Base-by-base conservation (phyloP, 768 basidiomycete species). In the Leccinum broughii region DNA sequence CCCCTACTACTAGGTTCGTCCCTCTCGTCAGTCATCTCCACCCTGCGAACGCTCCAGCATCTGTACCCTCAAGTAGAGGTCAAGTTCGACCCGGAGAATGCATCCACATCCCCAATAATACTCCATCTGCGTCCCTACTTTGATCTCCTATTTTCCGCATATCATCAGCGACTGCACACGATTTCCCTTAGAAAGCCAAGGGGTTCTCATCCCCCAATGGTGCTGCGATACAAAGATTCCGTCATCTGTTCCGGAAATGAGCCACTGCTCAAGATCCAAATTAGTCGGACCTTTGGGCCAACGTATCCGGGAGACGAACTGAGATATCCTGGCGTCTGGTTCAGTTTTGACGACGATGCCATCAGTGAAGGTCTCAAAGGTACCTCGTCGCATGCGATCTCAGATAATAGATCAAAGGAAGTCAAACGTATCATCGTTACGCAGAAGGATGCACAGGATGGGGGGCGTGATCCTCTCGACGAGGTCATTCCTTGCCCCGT, bases 121-220 rank as follows among this genome's bases (percentile, higher is more conserved):
- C 75, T 94, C 0, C 90, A 93, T 66, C 75, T 93, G 28, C 85
- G 87, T 17, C 92, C 92, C 1, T 89, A 93, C 70, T 78, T 94
- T 56, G 90, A 93, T 70, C 81, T 94, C n/a, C 79, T 94, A 49
- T 94, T 93, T 74, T 91, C 92, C 17, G 85, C 88, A 11, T 82
- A 83, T 64, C 81, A 88, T 60, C 92, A 94, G 65, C 84, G 92
- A 22, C 79, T 94, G 20, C 89, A 89, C 58, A 92, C 89, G 6
- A 90, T 94, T 54, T 87, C 84, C 65, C 72, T 92, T 41, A 82
- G 87, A 65, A 85, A 81, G 63, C 81, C 91, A 15, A 85, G 83
- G 20, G 86, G 87, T 55, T 80, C 83, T 15, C 80, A 84, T 69
- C 90, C 88, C 1, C 86, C 88, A 4, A 78, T 91, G 28, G 83